Base-by-base conservation (phyloP, 371 early-diverging fungal species). In the Saksenaea vasiformis region DNA sequence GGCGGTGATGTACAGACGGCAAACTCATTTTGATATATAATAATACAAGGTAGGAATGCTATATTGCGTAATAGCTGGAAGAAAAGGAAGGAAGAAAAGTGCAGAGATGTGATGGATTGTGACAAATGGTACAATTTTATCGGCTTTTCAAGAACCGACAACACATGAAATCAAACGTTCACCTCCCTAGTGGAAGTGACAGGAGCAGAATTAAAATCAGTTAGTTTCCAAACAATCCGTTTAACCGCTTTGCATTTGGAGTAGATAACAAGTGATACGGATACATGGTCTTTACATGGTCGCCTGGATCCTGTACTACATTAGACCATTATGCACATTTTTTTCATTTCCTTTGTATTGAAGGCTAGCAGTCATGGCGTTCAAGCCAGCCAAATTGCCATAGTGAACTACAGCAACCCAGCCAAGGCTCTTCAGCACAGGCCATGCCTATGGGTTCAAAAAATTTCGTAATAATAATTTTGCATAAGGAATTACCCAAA, bases 401-500 rank as follows among this genome's bases (percentile, higher is more conserved):
- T 43, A 56, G 55, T 34, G 34, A 27, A 60, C 60, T 31, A 26
- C 62, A 37, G 47, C n/a, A 26, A 51, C 37, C 58, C 61, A 55
- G 78, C 72, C 74, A 64, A 72, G 72, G 72, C 58, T 35, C 39
- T 53, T 47, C 37, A 43, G 60, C 61, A 54, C 60, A 58, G 78
- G 78, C 78, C 78, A 71, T 73, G 78, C 76, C 78, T 75, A 13
- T 71, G 10, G 41, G 64, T 67, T 66, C 55, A 57, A 73, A 78
- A 75, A 73, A 75, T 78, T 72, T 66, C 55, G 36, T 56, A 63
- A 66, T 51, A 51, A 63, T 56, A 53, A 47, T 34, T 60, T 61
- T 72, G 73, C 75, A 76, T 66, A 69, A 69, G 73, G 78, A 65
- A 58, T 78, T 73, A 74, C 67, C 78, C 76, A 73, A 63, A 59